Evolutionary conservation across 768 basidiomycete species (phyloP), one percentile per base, ranked within the genome.

Genomic region (Leccinum aurantiacum): DNA sequence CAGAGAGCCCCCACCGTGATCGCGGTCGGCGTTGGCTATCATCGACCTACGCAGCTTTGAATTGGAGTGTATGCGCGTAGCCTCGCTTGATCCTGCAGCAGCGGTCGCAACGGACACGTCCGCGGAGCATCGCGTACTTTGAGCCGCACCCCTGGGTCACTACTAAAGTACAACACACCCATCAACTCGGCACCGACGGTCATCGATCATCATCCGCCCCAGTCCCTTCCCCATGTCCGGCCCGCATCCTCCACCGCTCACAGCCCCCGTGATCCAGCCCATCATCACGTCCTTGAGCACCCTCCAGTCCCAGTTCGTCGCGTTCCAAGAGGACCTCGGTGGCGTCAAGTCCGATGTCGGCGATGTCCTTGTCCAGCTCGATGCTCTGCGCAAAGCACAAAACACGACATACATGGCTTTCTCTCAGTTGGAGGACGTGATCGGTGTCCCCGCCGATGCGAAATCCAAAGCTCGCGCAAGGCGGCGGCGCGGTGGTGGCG

Each of bases 361-460:
- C 48, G 64, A 61, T 49, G 54, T 52, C 13, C 62, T 72, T 6
- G 13, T 41, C 5, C 63, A 67, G 49, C 63, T 71, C 15, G 59
- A 53, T 15, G 17, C 59, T 19, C 8, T 71, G 4, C 54, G 61
- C 35, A 61, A 55, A 11, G 46, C 60, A 0, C 71, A 71, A 50
- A 58, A 19, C 29, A 60, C 48, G 54, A 59, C 67, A 0, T 55
- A 47, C 38, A 46, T 24, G 5, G 25, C 55, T 14, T n/a, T 71
- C 46, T 47, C 59, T 0, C 58, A 48, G 5, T 24, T 72, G 44
- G 64, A 70, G 50, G 22, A 8, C 17, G 57, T 56, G 1, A 51
- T 72, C 15, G 65, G 68, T 8, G 48, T 62, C n/a, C 6, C 54
- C 22, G 13, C 56, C 6, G 17, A 46, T 25, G 22, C 46, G 13